Conservation (phyloP, 441 rosid genomes). For the Brassica balearica region DNA sequence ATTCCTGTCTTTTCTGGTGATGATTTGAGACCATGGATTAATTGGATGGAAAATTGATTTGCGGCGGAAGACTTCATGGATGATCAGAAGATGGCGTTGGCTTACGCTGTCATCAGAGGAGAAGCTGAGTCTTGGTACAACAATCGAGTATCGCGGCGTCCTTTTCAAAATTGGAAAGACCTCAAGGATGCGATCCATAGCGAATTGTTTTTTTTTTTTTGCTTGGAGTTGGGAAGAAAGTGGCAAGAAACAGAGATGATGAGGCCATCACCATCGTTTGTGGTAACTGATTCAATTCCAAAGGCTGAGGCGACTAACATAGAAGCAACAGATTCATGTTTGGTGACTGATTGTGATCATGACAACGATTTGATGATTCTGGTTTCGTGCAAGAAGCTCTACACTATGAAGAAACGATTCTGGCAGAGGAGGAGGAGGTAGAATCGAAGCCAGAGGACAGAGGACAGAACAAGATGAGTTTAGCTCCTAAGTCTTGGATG, state of each 20-base stretch:
- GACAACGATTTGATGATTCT: too few relatives aligned
- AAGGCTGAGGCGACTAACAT: too few relatives aligned
- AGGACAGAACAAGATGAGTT: too few relatives aligned
- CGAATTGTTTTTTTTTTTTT: background rate
- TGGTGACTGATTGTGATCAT: too few relatives aligned
- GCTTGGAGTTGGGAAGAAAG: background rate
- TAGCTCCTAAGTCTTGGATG: too few relatives aligned
- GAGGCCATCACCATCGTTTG: too few relatives aligned
- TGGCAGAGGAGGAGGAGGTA: too few relatives aligned
- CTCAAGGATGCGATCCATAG: background rate
- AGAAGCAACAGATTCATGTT: too few relatives aligned
- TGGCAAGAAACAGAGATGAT: background rate
- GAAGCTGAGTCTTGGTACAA: background rate
- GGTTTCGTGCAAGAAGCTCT: too few relatives aligned
- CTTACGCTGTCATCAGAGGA: background rate
- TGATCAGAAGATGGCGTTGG: background rate
- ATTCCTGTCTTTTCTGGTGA: background rate
- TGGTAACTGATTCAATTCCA: too few relatives aligned
- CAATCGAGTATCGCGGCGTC: background rate
- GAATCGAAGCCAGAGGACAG: background rate
- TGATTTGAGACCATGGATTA: background rate
- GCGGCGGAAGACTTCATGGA: background rate
- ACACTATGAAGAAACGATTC: too few relatives aligned
- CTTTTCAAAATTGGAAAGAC: background rate
- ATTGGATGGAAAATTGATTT: background rate